Base-by-base conservation (phyloP, 73 alveolate genomes). In the Paramecium sexaurelia region DNA sequence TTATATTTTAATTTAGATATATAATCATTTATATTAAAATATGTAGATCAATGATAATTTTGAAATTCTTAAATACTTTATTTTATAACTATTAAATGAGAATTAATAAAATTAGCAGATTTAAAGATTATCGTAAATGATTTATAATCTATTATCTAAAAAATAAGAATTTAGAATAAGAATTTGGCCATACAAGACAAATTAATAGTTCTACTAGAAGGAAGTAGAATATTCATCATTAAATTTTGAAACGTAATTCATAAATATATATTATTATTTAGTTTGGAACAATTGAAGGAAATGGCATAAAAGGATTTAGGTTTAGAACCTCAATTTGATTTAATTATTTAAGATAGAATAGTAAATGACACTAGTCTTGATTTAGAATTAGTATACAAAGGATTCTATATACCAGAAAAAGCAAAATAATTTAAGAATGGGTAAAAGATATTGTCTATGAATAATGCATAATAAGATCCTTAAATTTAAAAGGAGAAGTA, bases 41-140 rank as follows among this genome's bases (percentile, higher is more conserved):
- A 78, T 45, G 43, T 11, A 78, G 36, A 78, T 45, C 7, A 61
- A 61, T 78, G 90, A 78, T 45, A 78, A 78, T 43, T 45, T 40
- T 13, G 35, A 78, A 40, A 36, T 78, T 20, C 45, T 40, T 8
- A 24, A 78, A 33, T 78, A 78, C 29, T 41, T 78, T 7, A 45
- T 78, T 24, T 27, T 41, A 4, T 45, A 78, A 78, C 22, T 78
- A 45, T 78, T 78, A 36, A 27, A 33, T 24, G 90, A 78, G 32
- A 43, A 45, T 45, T 11, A 39, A 22, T 17, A 37, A n/a, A 41
- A 41, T 22, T 15, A 45, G 6, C 41, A 37, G 41, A 39, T 78
- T 7, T 20, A 37, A 78, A 78, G 90, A 33, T 17, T 40, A 6
- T 22, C 75, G 15, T 40, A 22, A 78, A 78, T 78, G 90, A 39